Evolutionary conservation across 345 rosid species (phyloP).

Genomic region (Noccaea bulbosa): DNA sequence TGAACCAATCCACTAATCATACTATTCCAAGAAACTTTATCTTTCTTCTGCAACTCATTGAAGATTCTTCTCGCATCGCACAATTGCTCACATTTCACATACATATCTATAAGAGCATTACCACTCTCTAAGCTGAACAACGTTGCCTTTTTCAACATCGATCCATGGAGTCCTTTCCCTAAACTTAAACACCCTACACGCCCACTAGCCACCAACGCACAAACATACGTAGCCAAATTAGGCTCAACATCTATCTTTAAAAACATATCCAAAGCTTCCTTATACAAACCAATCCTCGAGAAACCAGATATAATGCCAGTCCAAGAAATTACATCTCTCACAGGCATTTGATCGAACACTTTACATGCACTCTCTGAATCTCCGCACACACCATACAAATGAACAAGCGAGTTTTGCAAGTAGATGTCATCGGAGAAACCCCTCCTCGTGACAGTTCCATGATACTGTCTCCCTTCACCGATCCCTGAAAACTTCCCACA

Average conservation of each 20-base stretch:
- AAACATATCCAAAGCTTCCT: constrained; percentile 48
- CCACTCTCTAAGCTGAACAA: constrained; percentile 41
- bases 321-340: constrained; percentile 59
- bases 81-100: constrained; percentile 51
- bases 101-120: constrained; percentile 59
- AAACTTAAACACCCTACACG: constrained; percentile 43
- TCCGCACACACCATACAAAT: constrained; percentile 42
- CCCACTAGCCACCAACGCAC: constrained; percentile 50
- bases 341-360: constrained; percentile 55
- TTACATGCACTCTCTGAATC: constrained; percentile 38
- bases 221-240: constrained; percentile 46
- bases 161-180: constrained; percentile 50
- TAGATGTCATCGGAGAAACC: constrained; percentile 44
- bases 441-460: constrained; percentile 42
- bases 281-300: constrained; percentile 46
- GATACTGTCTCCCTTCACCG: constrained; percentile 44
- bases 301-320: constrained; percentile 47
- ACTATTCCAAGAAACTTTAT: constrained; percentile 56
- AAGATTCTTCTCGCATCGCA: constrained; percentile 48
- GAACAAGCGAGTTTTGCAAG: constrained; percentile 51
- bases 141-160: constrained; percentile 39
- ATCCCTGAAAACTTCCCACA: constrained; percentile 50
- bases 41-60: constrained; percentile 45
- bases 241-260: constrained; percentile 49
- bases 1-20: constrained; percentile 55